Conservation (phyloP, 225 moss, liverwort and hornwort genomes). For the Sphagnum contortum region DNA sequence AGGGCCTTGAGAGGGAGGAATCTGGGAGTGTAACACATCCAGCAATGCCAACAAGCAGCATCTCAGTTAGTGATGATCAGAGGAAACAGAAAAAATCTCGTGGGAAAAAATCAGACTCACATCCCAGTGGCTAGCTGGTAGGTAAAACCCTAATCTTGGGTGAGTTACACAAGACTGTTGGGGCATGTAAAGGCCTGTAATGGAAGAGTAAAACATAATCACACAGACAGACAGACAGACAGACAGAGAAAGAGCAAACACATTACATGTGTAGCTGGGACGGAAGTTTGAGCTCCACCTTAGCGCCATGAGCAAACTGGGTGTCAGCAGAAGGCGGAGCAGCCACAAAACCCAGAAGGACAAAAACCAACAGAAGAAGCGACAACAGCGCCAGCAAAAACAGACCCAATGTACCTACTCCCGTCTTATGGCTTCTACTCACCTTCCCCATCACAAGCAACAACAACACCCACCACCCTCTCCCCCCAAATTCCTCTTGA, state of each 20-base stretch:
- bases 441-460: constrained; percentile 19
- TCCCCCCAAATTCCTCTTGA: too few species aligned
- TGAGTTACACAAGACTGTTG: too few species aligned
- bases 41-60: too few species aligned
- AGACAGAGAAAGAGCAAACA: neutral
- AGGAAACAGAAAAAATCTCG: too few species aligned
- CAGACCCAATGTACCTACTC: constrained; percentile 10
- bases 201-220: neutral
- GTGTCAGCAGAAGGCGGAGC: constrained; percentile 6
- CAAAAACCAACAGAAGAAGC: constrained; percentile 16
- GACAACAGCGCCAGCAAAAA: constrained; percentile 18
- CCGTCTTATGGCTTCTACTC: constrained; percentile 22
- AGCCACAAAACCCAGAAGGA: constrained; percentile 16
- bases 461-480: too few species aligned
- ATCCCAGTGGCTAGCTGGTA: too few species aligned
- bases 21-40: too few species aligned
- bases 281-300: constrained; percentile 22
- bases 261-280: constrained; percentile 6
- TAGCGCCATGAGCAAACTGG: constrained; percentile 1
- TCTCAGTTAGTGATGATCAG: too few species aligned
- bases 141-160: too few species aligned
- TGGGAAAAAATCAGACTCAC: too few species aligned
- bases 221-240: too few species aligned
- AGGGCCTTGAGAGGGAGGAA: too few species aligned
- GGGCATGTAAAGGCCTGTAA: constrained; percentile 1